Percentiles rank a stretch among this genome's conserved stretches.
phyloP scores from a whole-genome alignment of 345 rosid genomes.

The Psidium guajava region DNA sequence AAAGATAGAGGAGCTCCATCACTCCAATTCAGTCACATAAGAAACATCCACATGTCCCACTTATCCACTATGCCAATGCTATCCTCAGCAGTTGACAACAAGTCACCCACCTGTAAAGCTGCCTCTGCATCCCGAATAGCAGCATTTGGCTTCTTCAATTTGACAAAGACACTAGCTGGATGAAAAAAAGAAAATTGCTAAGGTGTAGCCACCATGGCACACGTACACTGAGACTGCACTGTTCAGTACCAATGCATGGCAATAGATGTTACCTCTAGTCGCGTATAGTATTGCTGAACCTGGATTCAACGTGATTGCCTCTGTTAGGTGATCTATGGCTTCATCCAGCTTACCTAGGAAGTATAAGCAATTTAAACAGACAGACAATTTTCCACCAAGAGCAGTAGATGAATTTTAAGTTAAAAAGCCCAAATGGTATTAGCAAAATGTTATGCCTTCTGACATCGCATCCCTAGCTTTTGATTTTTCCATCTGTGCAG shows the following conservation, averaged over 20 bases:
- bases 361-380: neutral
- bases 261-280: conserved; percentile 42
- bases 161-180: conserved; percentile 51
- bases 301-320: conserved; percentile 70
- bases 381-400: neutral
- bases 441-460: conserved; percentile 29
- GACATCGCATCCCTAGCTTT: conserved; percentile 53
- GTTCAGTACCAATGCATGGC: neutral
- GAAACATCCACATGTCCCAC: neutral
- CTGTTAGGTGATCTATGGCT: conserved; percentile 48
- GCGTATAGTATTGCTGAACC: conserved; percentile 72
- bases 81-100: neutral
- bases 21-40: neutral
- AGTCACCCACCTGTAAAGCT: conserved; percentile 53
- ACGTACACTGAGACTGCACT: neutral
- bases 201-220: neutral
- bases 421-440: neutral
- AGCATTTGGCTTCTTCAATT: conserved; percentile 69
- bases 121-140: conserved; percentile 63
- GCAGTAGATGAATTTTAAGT: neutral
- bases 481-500: conserved; percentile 49
- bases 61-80: neutral
- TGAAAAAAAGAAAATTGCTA: neutral
- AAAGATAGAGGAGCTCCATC: neutral
- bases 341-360: conserved; percentile 49